phyloP scores from a whole-genome alignment of 2,329 filamentous ascomycete genomes.

The Metarhizium album region DNA sequence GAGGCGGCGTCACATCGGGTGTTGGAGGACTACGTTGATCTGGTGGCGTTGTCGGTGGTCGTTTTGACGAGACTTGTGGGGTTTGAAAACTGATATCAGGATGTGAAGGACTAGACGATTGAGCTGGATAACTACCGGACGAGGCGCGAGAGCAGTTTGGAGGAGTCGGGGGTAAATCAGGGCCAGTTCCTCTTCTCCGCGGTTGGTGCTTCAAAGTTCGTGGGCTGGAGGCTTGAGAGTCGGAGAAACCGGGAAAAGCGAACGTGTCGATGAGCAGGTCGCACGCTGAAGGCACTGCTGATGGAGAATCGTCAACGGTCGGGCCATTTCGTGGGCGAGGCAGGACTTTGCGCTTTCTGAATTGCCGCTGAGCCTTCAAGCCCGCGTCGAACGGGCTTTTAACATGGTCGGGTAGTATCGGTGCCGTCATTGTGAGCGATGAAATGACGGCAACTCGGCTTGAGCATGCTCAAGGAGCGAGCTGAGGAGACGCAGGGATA shows the following conservation, averaged over 20 bases:
- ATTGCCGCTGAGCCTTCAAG: constrained; percentile 25
- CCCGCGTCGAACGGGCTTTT: constrained; percentile 16
- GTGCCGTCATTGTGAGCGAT: constrained; percentile 23
- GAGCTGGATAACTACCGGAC: constrained; percentile 37
- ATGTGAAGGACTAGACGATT: constrained; percentile 30
- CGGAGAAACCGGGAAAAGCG: neutral
- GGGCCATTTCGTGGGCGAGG: constrained; percentile 24
- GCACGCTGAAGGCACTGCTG: constrained; percentile 12
- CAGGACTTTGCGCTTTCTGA: constrained; percentile 36
- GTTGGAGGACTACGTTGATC: constrained; percentile 60
- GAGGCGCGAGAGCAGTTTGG: constrained; percentile 49
- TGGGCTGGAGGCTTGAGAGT: constrained; percentile 20
- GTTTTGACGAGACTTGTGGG: constrained; percentile 26
- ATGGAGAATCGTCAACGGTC: constrained; percentile 15
- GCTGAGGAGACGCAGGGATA: constrained; percentile 2
- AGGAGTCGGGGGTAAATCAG: constrained; percentile 50
- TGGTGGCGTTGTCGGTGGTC: constrained; percentile 47
- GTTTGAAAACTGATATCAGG: constrained; percentile 27
- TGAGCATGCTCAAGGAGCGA: constrained; percentile 15
- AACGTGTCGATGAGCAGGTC: constrained; percentile 18
- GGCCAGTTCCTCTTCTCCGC: constrained; percentile 31
- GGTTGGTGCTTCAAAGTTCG: constrained; percentile 31
- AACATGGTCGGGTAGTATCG: constrained; percentile 17
- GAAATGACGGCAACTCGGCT: constrained; percentile 11
- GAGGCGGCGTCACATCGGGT: constrained; percentile 64